A percentile compares a stretch with the other conserved stretches of the same genome.
Evolutionary conservation across 129 eudicot genomes (phyloP).

Genomic region (Flaveria bidentis): DNA sequence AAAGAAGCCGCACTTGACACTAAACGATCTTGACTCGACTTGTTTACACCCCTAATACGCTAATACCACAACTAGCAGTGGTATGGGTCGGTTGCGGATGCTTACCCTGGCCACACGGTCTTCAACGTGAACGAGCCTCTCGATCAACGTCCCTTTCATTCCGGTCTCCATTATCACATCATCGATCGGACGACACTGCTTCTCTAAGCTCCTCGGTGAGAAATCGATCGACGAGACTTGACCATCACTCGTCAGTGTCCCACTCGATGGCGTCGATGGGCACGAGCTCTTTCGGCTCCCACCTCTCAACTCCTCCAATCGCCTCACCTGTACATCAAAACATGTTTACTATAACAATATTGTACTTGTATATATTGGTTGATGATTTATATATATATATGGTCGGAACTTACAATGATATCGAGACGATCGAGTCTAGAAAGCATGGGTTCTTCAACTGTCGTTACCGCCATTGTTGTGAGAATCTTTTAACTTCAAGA

Average conservation of each 20-base stretch:
- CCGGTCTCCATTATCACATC: slow-evolving; percentile 63
- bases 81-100: not conserved
- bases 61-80: too few relatives aligned
- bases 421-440: slow-evolving; percentile 73
- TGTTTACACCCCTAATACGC: too few relatives aligned
- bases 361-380: not conserved
- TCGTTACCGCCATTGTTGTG: slow-evolving; percentile 28
- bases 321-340: slow-evolving; percentile 39
- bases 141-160: slow-evolving; percentile 56
- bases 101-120: slow-evolving; percentile 69
- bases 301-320: slow-evolving; percentile 56
- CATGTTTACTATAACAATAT: too few relatives aligned
- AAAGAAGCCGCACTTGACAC: too few relatives aligned
- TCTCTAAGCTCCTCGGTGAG: slow-evolving; percentile 64
- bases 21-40: too few relatives aligned
- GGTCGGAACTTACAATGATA: slow-evolving; percentile 44
- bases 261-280: slow-evolving; percentile 58
- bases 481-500: not conserved
- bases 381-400: not conserved
- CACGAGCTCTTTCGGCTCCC: slow-evolving; percentile 59
- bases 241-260: slow-evolving; percentile 51
- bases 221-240: slow-evolving; percentile 49
- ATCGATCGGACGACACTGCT: slow-evolving; percentile 68
- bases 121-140: slow-evolving; percentile 61
- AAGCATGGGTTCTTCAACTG: slow-evolving; percentile 64